Percentiles rank a stretch among this genome's conserved stretches.
Evolutionary conservation across 2,329 filamentous ascomycete species (phyloP).

Genomic region (Pseudogymnoascus sp.): DNA sequence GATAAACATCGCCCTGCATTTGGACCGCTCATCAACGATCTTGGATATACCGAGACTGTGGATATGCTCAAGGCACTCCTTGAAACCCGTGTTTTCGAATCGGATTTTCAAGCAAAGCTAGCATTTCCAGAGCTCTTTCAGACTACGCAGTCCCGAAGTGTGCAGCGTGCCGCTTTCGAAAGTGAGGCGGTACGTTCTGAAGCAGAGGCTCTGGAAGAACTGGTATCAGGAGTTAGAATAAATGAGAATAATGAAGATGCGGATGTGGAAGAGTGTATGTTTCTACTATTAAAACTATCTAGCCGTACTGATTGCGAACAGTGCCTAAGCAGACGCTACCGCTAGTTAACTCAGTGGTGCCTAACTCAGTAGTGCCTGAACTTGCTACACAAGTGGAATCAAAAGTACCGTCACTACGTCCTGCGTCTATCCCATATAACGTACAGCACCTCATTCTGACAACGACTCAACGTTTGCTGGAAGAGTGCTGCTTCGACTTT

Average conservation of each 20-base stretch:
- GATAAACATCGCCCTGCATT: conserved; percentile 12
- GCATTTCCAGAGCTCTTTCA: conserved; percentile 29
- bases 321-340: neutral
- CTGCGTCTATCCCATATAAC: conserved; percentile 28
- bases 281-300: neutral
- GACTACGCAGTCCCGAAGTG: conserved; percentile 20
- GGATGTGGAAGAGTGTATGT: neutral
- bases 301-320: neutral
- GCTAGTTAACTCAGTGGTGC: too few relatives aligned
- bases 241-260: neutral
- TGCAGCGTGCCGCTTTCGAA: conserved; percentile 26
- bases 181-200: conserved; percentile 23
- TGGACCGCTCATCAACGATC: conserved; percentile 13
- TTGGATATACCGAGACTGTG: conserved; percentile 16
- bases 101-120: conserved; percentile 26
- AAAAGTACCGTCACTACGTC: conserved; percentile 20
- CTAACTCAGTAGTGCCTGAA: neutral
- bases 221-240: conserved; percentile 9
- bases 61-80: conserved; percentile 21
- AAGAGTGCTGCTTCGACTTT: conserved; percentile 34
- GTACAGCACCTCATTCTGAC: conserved; percentile 31
- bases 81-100: conserved; percentile 25
- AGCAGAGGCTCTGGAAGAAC: conserved; percentile 24
- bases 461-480: conserved; percentile 28
- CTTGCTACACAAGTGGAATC: neutral